Evolutionary conservation across 768 basidiomycete genomes (phyloP), one percentile per base, ranked within the genome.

Genomic region (Lactarius quietus): DNA sequence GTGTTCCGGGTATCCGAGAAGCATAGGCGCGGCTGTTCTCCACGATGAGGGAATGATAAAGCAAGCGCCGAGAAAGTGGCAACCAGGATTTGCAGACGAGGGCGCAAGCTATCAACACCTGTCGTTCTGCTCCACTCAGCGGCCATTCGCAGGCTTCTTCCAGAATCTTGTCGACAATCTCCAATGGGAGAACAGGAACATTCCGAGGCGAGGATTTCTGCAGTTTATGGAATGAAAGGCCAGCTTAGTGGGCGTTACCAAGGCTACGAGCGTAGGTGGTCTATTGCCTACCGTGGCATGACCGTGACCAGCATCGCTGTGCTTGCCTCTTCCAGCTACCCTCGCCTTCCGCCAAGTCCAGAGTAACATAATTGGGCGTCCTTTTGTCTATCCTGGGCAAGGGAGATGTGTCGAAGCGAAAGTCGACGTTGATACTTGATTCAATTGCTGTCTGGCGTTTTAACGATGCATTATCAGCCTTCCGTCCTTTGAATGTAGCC

Each of bases 81-180:
- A 62, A 56, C 65, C 65, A 66, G 14, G 65, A 53, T 23, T 62
- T 66, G 61, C 61, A 66, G 56, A 66, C 65, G 1, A 43, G 10
- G 20, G 65, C 65, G 28, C 39, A 66, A n/a, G 57, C 65, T 6
- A 39, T 54, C 2, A 66, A 52, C 33, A 48, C 3, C 33, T 48
- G 39, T 29, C 57, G 57, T 39, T 62, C 61, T 29, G 26, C 33
- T 28, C 10, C 29, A 20, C 57, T 33, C 31, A 29, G 26, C 23
- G 61, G 65, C 18, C 57, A 36, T 14, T 62, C 61, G 65, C 61
- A 66, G 26, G 57, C 52, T 23, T 62, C 61, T 53, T 31, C n/a
- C 41, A 62, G 26, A 33, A 66, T 62, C 48, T 35, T 45, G 18
- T 66, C 48, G 28, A 66, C 28, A 20, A 66, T 58, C 39, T 66